Conservation (phyloP, 2,329 filamentous ascomycete species). For the Phialemoniopsis sp. region DNA sequence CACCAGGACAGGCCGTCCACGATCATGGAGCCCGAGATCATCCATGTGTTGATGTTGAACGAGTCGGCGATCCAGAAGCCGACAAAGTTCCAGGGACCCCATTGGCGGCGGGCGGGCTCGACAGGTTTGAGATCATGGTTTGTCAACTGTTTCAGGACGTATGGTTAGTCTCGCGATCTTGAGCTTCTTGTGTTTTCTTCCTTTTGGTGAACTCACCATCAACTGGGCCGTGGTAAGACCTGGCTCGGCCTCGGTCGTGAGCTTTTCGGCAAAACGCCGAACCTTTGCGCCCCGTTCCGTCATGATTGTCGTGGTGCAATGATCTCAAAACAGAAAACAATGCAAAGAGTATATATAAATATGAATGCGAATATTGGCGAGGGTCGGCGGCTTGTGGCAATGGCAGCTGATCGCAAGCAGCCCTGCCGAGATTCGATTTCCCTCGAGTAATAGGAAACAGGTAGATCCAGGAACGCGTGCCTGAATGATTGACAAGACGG, state of each 20-base stretch:
- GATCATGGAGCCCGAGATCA: constrained; percentile 85
- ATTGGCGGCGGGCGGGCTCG: constrained; percentile 74
- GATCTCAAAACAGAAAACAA: too few relatives aligned
- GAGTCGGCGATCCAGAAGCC: constrained; percentile 83
- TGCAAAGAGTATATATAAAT: constrained; percentile 6
- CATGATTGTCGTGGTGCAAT: constrained; percentile 14
- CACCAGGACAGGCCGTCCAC: constrained; percentile 79
- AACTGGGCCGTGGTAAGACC: constrained; percentile 75
- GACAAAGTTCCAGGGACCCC: constrained; percentile 85
- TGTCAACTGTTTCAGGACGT: constrained; percentile 50
- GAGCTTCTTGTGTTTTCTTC: neutral
- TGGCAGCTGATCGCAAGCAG: neutral
- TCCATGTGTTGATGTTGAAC: constrained; percentile 92
- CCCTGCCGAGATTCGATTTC: too few relatives aligned
- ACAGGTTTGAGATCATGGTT: constrained; percentile 82
- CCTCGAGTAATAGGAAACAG: too few relatives aligned
- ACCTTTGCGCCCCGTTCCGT: constrained; percentile 27
- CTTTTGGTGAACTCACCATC: constrained; percentile 50
- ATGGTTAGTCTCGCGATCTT: neutral
- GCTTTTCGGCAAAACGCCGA: constrained; percentile 47
- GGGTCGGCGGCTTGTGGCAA: neutral
- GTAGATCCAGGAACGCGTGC: too few relatives aligned
- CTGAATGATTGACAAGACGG: too few relatives aligned
- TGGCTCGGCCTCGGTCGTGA: constrained; percentile 71
- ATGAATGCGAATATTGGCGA: constrained; percentile 2